Evolutionary conservation across 73 alveolate genomes (phyloP), one percentile per base, ranked within the genome.

Genomic region (Paramecium pentaurelia): DNA sequence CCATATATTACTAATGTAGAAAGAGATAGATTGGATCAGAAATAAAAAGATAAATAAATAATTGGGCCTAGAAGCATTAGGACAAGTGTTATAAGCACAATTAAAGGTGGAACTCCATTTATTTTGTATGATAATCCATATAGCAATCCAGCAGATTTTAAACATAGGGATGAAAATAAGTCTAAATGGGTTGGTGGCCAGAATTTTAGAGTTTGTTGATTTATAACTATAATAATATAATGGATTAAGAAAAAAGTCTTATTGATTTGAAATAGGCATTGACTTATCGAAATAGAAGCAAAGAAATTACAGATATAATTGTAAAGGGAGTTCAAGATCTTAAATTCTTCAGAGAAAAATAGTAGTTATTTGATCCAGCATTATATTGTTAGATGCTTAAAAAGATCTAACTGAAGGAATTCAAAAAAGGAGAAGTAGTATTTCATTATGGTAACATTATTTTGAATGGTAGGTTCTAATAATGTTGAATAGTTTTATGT

Each of bases 1-100:
- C 91, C 91, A n/a, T 80, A 80, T n/a, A 80, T 80, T 45, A 80
- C 91, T 0, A 42, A 42, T 80, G 11, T 80, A 28, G 91, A 80
- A 12, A 80, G 77, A 38, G 91, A 80, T 16, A 80, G 91, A 16
- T n/a, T 11, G 58, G 91, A 80, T 5, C 18, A 80, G 47, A 80
- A 11, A 49, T 10, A 27, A 18, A 49, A 42, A 8, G 91, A 80
- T 80, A 32, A 34, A 25, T 32, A 47, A 80, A 80, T 80, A 80
- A 45, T 80, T 18, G 91, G 91, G 4, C 75, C 91, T 0, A 80
- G 58, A 44, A 80, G 64, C 18, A 80, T 80, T 22, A 40, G 71
- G 49, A 80, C 88, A 0, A 75, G 88, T 42, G 70, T 75, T 3
- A 7, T 80, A 9, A 45, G 51, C 16, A 80, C 73, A 20, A 44